Evolutionary conservation across 192 early-diverging fungal genomes (phyloP), one percentile per base, ranked within the genome.

Genomic region (Umbelopsis ramanniana): DNA sequence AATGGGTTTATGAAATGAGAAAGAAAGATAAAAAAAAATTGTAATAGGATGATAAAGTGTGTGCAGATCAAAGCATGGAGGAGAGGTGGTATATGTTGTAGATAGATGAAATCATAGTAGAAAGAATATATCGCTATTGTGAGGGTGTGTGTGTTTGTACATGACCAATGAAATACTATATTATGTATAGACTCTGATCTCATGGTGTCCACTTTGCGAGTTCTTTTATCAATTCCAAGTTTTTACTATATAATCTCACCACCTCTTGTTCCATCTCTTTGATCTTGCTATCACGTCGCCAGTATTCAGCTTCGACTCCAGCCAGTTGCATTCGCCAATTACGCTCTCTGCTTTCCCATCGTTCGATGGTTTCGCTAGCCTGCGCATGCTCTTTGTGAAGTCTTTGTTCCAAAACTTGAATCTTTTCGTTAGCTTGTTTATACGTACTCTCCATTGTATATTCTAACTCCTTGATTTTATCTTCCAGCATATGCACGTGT

Each of bases 221-320:
- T 40, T 70, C 69, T 50, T 53, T 54, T 50, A 70, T 54, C 45
- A 70, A 24, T 22, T 70, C 69, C 69, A 70, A 26, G 19, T 70
- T 70, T 35, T 70, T 70, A 22, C 50, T 52, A 19, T 53, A 54
- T 10, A 70, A 26, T 14, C 69, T 46, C 12, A 50, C 53, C 10
- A 70, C 69, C 33, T 70, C 69, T 22, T 70, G 50, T 35, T 70
- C 69, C 33, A 70, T 50, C 69, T 70, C 69, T 35, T 54, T 54
- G 47, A 70, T 70, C 24, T 70, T 70, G 29, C 69, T 50, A 22
- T 70, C 69, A 22, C 48, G 50, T 8, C 69, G 69, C 69, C 69
- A 53, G 24, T 53, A 70, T 43, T 70, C 69, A 22, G 50, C 69
- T 54, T 70, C 50, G 21, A 70, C 48, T n/a, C 69, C 69, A 35